Conservation (phyloP, 2,329 filamentous ascomycete species). For the Ceratocystis variospora region DNA sequence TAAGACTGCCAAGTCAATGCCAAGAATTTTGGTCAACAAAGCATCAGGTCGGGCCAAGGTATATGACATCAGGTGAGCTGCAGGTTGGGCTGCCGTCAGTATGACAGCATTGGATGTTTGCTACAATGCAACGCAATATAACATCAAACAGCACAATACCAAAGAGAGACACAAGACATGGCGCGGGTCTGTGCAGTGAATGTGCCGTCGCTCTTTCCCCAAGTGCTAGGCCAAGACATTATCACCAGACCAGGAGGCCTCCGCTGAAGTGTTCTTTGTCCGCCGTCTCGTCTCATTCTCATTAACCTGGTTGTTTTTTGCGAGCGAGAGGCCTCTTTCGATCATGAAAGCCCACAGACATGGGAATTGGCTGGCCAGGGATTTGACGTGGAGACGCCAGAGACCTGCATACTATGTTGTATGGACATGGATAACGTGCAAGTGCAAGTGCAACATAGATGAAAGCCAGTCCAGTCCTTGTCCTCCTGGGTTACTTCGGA, state of each 20-base stretch:
- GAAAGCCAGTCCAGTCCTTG: too few species aligned
- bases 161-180: background rate
- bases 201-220: background rate
- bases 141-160: background rate
- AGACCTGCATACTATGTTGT: background rate
- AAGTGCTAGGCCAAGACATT: slow-evolving; percentile 16
- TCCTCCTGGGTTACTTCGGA: background rate
- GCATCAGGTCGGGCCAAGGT: too few species aligned
- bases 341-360: background rate
- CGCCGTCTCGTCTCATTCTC: background rate
- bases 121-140: background rate
- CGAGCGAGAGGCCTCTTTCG: background rate
- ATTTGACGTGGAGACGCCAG: background rate
- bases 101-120: background rate
- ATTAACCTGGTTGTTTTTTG: background rate
- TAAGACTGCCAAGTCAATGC: background rate
- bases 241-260: slow-evolving; percentile 22
- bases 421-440: background rate
- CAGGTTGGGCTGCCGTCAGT: background rate
- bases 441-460: background rate
- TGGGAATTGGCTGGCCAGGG: background rate
- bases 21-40: background rate
- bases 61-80: too few species aligned
- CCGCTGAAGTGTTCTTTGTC: slow-evolving; percentile 18
- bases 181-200: background rate